Percentiles rank a stretch among this genome's conserved stretches.
These are phyloP conservation scores for Hordeum pubiflorum DNA, from an alignment of 202 grass and related monocot species.

Conservation along the genomic window DNA sequence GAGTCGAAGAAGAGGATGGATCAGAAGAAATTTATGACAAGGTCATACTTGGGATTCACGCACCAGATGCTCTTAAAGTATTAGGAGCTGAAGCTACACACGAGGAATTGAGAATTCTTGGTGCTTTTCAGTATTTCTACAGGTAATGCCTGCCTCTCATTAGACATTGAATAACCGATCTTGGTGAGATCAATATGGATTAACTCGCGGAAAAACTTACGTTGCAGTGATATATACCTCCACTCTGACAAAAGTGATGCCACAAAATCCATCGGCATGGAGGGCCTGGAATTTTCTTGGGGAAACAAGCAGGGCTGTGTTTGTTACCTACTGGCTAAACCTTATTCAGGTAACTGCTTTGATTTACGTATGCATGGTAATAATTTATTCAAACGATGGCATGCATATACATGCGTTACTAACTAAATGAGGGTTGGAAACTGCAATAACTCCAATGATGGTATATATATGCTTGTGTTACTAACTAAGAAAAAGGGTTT, in stretches of 20 bases:
- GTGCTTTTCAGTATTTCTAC: slow-evolving; percentile 60
- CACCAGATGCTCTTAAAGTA: slow-evolving; percentile 60
- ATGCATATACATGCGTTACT: too few species aligned
- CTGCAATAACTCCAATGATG: too few species aligned
- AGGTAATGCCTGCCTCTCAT: slow-evolving; percentile 15
- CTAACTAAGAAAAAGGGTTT: too few species aligned
- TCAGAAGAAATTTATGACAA: neutral
- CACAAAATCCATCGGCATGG: slow-evolving; percentile 59
- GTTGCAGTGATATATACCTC: slow-evolving; percentile 67
- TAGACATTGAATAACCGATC: too few species aligned
- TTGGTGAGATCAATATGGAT: neutral
- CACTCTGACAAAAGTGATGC: slow-evolving; percentile 70
- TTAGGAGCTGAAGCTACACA: slow-evolving; percentile 55
- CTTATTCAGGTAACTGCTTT: slow-evolving; percentile 46
- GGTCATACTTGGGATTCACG: slow-evolving; percentile 26
- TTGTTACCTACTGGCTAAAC: slow-evolving; percentile 83
- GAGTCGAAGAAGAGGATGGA: neutral
- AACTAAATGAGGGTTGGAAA: too few species aligned
- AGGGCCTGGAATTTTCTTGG: slow-evolving; percentile 80
- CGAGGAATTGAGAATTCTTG: slow-evolving; percentile 57
- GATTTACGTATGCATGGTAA: too few species aligned
- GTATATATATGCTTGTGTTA: too few species aligned
- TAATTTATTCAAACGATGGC: too few species aligned
- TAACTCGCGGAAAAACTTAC: neutral
- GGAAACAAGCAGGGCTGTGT: slow-evolving; percentile 32